Percentiles rank a stretch among this genome's conserved stretches.
Conservation (phyloP, 108 stramenopile species). For the Fistulifera solaris region DNA sequence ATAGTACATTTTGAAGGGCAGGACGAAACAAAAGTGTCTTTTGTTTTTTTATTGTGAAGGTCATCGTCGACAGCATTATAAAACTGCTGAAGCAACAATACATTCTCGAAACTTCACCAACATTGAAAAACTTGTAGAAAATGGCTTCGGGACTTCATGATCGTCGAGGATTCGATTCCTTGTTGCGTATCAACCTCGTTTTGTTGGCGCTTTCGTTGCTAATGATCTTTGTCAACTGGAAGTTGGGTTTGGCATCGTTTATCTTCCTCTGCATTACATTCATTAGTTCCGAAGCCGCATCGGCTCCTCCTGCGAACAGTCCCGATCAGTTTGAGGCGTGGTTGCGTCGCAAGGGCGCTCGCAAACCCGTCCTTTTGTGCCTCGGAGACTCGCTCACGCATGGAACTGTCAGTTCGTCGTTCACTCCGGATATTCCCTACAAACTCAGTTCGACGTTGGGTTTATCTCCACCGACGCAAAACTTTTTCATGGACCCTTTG, state of each 20-base stretch:
- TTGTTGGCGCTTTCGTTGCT: conserved; percentile 2
- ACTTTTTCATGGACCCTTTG: conserved; percentile 7
- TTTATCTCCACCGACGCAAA: conserved; percentile 1
- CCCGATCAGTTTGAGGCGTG: conserved; percentile 3
- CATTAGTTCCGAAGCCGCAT: conserved; percentile 4
- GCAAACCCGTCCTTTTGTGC: conserved; percentile 11
- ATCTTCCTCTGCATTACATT: neutral
- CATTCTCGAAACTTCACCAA: too few species aligned
- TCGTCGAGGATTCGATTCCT: conserved; percentile 9
- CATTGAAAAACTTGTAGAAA: too few species aligned
- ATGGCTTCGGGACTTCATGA: conserved; percentile 7
- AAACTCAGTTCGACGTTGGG: conserved; percentile 1
- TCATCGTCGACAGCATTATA: too few species aligned
- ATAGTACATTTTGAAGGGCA: too few species aligned
- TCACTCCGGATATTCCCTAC: conserved; percentile 4
- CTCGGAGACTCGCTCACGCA: conserved; percentile 19
- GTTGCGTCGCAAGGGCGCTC: neutral
- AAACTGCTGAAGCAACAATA: too few species aligned
- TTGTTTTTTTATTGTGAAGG: too few species aligned
- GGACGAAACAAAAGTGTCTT: too few species aligned
- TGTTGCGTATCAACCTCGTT: neutral
- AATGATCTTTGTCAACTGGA: conserved; percentile 8
- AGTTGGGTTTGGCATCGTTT: neutral
- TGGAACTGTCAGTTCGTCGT: conserved; percentile 1
- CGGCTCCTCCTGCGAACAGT: conserved; percentile 10